Evolutionary conservation across 768 basidiomycete species (phyloP).

Genomic region (Lactifluus volemus): DNA sequence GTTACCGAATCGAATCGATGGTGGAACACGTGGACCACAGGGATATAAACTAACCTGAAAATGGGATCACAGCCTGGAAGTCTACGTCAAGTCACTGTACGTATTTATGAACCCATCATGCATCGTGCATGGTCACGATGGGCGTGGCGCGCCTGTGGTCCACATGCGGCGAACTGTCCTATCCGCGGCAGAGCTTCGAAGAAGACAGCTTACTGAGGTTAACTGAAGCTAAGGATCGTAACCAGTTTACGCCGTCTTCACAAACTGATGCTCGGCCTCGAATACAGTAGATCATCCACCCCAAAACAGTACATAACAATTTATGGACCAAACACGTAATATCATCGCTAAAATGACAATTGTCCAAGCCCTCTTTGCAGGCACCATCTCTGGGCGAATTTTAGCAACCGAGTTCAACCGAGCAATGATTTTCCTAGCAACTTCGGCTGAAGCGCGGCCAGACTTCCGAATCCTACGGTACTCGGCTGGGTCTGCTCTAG

Average conservation of each 20-base stretch:
- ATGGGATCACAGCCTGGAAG: not conserved
- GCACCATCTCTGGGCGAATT: not conserved
- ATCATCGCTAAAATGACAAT: not conserved
- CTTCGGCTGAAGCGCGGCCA: slow-evolving; percentile 1
- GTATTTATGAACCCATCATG: not conserved
- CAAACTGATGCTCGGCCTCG: not conserved
- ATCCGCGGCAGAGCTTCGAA: too few species aligned
- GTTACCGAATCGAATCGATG: not conserved
- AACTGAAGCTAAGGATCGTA: not conserved
- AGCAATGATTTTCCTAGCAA: not conserved
- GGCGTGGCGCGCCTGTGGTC: too few species aligned
- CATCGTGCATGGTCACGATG: too few species aligned
- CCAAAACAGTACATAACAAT: not conserved
- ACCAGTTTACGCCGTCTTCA: not conserved
- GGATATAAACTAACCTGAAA: not conserved
- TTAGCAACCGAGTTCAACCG: not conserved
- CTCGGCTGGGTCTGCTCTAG: not conserved
- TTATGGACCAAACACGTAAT: not conserved
- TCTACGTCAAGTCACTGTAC: not conserved
- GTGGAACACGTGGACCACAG: not conserved
- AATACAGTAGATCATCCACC: not conserved
- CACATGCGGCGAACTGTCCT: too few species aligned
- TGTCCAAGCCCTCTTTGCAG: not conserved
- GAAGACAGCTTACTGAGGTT: too few species aligned
- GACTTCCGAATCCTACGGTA: not conserved